Evolutionary conservation across 768 basidiomycete genomes (phyloP).

Genomic region (Mycena rebaudengoi): DNA sequence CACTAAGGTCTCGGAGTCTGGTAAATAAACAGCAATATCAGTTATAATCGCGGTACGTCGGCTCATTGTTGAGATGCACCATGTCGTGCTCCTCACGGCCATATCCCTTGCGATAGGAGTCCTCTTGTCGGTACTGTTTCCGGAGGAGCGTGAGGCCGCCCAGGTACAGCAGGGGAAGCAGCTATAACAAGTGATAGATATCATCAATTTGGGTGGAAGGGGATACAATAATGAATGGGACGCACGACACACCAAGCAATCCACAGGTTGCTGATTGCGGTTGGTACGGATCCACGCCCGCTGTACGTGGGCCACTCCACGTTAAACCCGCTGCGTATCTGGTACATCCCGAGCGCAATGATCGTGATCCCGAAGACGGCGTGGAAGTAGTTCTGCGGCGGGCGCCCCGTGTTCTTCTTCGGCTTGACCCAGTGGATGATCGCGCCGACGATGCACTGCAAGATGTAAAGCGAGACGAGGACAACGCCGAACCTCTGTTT

Average conservation of each 20-base stretch:
- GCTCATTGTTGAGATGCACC: background rate
- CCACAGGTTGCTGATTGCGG: constrained; percentile 50
- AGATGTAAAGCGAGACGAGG: constrained; percentile 57
- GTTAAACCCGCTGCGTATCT: constrained; percentile 56
- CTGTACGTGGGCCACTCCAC: constrained; percentile 59
- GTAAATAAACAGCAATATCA: too few relatives aligned
- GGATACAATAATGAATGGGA: background rate
- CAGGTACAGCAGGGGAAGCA: constrained; percentile 54
- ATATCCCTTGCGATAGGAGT: constrained; percentile 23
- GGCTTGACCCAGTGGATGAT: constrained; percentile 64
- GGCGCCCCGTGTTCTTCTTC: constrained; percentile 44
- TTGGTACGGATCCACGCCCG: constrained; percentile 48
- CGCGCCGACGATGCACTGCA: constrained; percentile 59
- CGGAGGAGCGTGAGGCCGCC: constrained; percentile 53
- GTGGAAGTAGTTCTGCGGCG: constrained; percentile 66
- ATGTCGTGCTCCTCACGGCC: background rate
- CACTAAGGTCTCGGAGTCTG: too few relatives aligned
- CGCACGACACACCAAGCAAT: constrained; percentile 60
- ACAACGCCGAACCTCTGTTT: constrained; percentile 57
- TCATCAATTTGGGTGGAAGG: background rate
- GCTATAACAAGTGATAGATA: constrained; percentile 31
- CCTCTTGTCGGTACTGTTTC: constrained; percentile 58
- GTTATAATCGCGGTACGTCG: constrained; percentile 10
- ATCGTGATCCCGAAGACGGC: constrained; percentile 60
- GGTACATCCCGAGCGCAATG: constrained; percentile 58